Evolutionary conservation across 2,329 filamentous ascomycete genomes (phyloP), one percentile per base, ranked within the genome.

Genomic region (Nemania abortiva): DNA sequence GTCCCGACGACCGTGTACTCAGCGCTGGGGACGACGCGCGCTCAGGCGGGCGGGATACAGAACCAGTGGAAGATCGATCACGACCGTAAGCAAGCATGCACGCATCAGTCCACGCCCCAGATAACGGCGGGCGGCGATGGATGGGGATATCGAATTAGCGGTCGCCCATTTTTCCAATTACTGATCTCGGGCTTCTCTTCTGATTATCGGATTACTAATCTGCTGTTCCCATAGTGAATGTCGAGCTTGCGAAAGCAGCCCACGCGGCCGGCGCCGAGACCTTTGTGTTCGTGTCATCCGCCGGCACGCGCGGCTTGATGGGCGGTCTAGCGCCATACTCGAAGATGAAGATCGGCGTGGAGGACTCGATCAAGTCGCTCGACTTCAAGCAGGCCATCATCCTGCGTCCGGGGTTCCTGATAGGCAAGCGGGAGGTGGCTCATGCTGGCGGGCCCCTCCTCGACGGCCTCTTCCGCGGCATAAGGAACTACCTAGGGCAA

Each of bases 31-130:
- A 97, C 94, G 2, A 98, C 95, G 0, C 88, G 90, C 57, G 91
- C 84, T 0, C 85, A 86, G 13, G 94, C 94, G 0, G 95, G 95
- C 70, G 86, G 91, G 66, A 82, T 97, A 72, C 91, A 89, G 31
- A 89, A 90, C 70, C 95, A 98, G 82, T 92, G 93, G 83, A 92
- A 92, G 77, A 92, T 98, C 72, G 95, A 98, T 82, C 89, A 94
- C 78, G 94, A 96, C 77, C 85, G 78, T 79, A 63, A 70, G 77
- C 72, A 59, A 5, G 11, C 34, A 37, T 37, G 7, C 34, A 37
- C 7, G 7, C 34, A 11, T 37, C 34, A 37, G 11, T 37, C 29
- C 53, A 22, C 39, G 2, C 39, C 2, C 39, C 39, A 5, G n/a
- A n/a, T n/a, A 37, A 37, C 11, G 24, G 24, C 24, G 24, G 34